Conservation (phyloP, 2,329 filamentous ascomycete species). For the Cryphonectria radicalis region DNA sequence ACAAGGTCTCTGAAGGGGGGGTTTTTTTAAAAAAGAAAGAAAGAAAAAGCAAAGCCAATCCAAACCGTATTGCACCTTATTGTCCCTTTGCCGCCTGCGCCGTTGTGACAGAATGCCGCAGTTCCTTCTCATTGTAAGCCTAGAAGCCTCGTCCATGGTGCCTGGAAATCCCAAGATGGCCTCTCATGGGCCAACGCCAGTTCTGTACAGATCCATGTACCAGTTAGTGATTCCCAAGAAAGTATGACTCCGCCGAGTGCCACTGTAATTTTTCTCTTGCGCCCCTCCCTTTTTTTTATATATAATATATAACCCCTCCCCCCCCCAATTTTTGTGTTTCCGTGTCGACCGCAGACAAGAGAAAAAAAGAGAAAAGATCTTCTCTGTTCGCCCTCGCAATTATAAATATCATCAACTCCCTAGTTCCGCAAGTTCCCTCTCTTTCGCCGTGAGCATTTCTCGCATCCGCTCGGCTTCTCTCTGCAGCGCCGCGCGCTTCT, state of each 20-base stretch:
- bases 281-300: not conserved
- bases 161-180: not conserved
- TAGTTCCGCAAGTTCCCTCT: slow-evolving; percentile 67
- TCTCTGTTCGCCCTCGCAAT: not conserved
- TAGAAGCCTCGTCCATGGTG: not conserved
- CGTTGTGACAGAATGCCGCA: not conserved
- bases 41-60: not conserved
- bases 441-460: slow-evolving; percentile 72
- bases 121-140: not conserved
- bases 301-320: not conserved
- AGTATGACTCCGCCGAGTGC: not conserved
- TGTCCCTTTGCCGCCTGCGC: not conserved
- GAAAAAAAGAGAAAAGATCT: not conserved
- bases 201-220: not conserved
- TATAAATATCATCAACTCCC: slow-evolving; percentile 14
- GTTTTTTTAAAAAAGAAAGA: not conserved
- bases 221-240: not conserved
- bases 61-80: not conserved
- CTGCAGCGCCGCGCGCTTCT: slow-evolving; percentile 68
- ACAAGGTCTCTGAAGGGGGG: not conserved
- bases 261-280: not conserved
- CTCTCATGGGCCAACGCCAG: not conserved
- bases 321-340: not conserved
- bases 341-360: not conserved
- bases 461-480: slow-evolving; percentile 79